Evolutionary conservation across 2,329 filamentous ascomycete species (phyloP), one percentile per base, ranked within the genome.

Genomic region (Alternaria sp.): DNA sequence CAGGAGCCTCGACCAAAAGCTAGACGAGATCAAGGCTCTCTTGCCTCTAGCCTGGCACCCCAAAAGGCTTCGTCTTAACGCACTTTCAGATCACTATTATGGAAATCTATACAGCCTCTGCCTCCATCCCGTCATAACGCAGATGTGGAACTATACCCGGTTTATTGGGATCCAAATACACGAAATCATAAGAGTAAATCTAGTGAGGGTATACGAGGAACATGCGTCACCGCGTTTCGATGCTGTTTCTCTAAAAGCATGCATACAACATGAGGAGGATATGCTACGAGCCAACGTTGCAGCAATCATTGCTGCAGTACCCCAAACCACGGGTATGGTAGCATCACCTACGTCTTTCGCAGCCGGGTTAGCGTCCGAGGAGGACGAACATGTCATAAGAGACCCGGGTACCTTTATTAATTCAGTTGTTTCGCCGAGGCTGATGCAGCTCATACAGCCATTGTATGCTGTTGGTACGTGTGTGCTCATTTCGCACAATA

Each of bases 91-190:
- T 11, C 44, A 69, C 31, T 63, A 66, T 1, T 67, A 62, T 57
- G 65, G 67, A 2, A 58, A 63, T 5, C 57, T 52, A 31, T 77
- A 74, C 40, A 66, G 75, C 55, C 57, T 75, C 17, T 77, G 75
- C 57, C 53, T 60, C 7, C 69, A 72, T 36, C 64, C 69, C 2
- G 75, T 72, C 71, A 66, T 75, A 9, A 61, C 62, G 3, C 66
- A 71, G 33, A 71, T 74, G 62, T 74, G 69, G 71, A 76, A 74
- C 54, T 69, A 71, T 37, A 63, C 75, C 24, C 58, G 70, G 3
- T 54, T 59, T 2, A 64, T 68, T 36, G 65, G 69, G 2, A 56
- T 74, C 26, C 46, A 63, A 33, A 65, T 77, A 1, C 69, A 71
- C 50, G 58, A 56, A 24, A 31, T 67, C 26, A 56, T 74, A 5